phyloP scores from a whole-genome alignment of 1,284 basidiomycete species.

The Marasmius oreades region DNA sequence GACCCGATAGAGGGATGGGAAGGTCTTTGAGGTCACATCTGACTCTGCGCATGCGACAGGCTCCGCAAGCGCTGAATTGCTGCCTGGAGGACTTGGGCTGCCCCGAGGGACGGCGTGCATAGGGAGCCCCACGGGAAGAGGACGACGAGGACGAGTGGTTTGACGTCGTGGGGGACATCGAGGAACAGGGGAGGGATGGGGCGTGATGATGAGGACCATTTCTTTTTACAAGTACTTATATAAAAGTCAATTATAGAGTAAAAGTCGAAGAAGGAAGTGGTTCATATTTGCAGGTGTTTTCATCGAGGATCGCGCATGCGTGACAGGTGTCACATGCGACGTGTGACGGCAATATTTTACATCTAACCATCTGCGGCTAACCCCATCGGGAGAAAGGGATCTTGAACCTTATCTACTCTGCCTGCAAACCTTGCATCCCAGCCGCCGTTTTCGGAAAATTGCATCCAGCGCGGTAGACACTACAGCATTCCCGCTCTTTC shows the following conservation, averaged over 20 bases:
- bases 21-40: conserved; percentile 80
- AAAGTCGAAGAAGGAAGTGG: neutral
- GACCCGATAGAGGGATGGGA: conserved; percentile 41
- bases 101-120: conserved; percentile 47
- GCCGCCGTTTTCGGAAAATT: neutral
- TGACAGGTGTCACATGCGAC: neutral
- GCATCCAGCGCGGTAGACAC: neutral
- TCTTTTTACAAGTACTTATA: neutral
- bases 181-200: conserved; percentile 8
- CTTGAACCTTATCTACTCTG: conserved; percentile 33
- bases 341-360: neutral
- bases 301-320: neutral
- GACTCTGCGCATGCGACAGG: conserved; percentile 62
- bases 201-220: neutral
- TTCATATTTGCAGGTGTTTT: neutral
- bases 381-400: conserved; percentile 15
- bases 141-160: conserved; percentile 28
- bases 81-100: conserved; percentile 74
- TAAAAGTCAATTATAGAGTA: neutral
- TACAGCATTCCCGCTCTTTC: conserved; percentile 41
- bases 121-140: conserved; percentile 37
- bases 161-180: conserved; percentile 50
- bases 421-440: neutral
- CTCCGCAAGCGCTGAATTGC: conserved; percentile 86
- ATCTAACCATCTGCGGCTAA: neutral